phyloP scores from a whole-genome alignment of 2,329 filamentous ascomycete species.

The Cladosporium sp. region DNA sequence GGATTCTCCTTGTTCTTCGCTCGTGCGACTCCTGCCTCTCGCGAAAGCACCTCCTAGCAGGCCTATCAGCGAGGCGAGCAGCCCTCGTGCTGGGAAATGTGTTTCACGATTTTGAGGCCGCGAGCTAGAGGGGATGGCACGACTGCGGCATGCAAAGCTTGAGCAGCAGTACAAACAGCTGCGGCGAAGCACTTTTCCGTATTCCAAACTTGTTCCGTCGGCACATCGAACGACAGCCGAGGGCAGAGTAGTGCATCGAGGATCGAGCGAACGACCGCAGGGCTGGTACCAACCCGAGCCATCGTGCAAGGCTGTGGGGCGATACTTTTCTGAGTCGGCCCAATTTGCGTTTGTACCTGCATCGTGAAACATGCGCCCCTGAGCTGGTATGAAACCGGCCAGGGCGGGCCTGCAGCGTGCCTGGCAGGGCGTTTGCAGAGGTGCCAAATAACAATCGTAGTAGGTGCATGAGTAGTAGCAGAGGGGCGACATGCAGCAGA shows the following conservation, averaged over 20 bases:
- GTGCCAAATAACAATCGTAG: neutral
- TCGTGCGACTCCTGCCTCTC: neutral
- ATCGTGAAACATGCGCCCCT: slow-evolving; percentile 10
- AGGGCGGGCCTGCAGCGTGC: slow-evolving; percentile 3
- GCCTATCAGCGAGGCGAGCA: neutral
- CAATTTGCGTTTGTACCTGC: slow-evolving; percentile 9
- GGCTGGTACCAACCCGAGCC: neutral
- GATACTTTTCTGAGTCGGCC: slow-evolving; percentile 5
- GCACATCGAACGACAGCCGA: slow-evolving; percentile 10
- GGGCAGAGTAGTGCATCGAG: neutral
- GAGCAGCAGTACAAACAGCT: neutral
- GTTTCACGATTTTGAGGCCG: neutral
- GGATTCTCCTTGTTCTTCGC: slow-evolving; percentile 2
- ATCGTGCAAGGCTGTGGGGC: neutral
- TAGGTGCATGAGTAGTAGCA: neutral
- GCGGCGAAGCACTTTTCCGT: neutral
- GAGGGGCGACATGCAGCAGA: neutral
- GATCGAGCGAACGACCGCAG: slow-evolving; percentile 8
- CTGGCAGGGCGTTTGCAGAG: neutral
- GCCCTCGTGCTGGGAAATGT: neutral
- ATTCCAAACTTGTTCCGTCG: neutral
- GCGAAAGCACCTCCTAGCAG: neutral
- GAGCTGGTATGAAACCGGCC: slow-evolving; percentile 4
- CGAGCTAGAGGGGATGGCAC: too few relatives aligned
- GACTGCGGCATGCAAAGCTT: neutral